These are phyloP conservation scores for Syncephalis plumigaleata DNA, from an alignment of 371 early-diverging fungal genomes.

Conservation along the genomic window DNA sequence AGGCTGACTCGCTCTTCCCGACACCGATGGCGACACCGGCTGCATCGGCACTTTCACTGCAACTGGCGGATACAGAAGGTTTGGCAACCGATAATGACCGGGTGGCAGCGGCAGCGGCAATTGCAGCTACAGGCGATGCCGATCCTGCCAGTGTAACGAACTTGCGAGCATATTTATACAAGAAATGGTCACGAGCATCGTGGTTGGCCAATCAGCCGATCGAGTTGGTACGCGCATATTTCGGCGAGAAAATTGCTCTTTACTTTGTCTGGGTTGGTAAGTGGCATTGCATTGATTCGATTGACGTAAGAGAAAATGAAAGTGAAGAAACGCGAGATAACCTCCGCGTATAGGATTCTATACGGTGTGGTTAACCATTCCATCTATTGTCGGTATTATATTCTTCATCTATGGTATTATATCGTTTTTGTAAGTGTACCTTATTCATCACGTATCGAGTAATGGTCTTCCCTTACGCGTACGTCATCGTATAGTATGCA, in stretches of 20 bases:
- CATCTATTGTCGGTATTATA: slow-evolving; percentile 20
- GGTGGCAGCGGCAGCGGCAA: too few relatives aligned
- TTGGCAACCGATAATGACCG: too few relatives aligned
- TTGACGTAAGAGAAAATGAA: not conserved
- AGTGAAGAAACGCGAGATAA: too few relatives aligned
- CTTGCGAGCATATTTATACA: too few relatives aligned
- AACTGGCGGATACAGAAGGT: too few relatives aligned
- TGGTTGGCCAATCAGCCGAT: slow-evolving; percentile 12
- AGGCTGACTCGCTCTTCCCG: too few relatives aligned
- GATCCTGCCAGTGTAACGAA: too few relatives aligned
- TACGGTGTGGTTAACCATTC: slow-evolving; percentile 20
- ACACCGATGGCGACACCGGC: too few relatives aligned
- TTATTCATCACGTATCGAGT: not conserved
- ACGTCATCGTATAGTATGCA: not conserved
- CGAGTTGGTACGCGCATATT: slow-evolving; percentile 26
- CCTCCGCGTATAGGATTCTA: slow-evolving; percentile 8
- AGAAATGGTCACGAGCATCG: too few relatives aligned
- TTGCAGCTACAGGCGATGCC: too few relatives aligned
- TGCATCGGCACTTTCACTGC: too few relatives aligned
- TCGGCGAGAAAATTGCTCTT: slow-evolving; percentile 36
- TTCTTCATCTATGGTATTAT: slow-evolving; percentile 24
- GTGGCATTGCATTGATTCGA: not conserved
- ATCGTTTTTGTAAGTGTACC: not conserved
- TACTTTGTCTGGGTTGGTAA: slow-evolving; percentile 36
- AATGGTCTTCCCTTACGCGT: not conserved